Evolutionary conservation across 129 eudicot species (phyloP), one percentile per base, ranked within the genome.

Genomic region (Flaveria sonorensis): DNA sequence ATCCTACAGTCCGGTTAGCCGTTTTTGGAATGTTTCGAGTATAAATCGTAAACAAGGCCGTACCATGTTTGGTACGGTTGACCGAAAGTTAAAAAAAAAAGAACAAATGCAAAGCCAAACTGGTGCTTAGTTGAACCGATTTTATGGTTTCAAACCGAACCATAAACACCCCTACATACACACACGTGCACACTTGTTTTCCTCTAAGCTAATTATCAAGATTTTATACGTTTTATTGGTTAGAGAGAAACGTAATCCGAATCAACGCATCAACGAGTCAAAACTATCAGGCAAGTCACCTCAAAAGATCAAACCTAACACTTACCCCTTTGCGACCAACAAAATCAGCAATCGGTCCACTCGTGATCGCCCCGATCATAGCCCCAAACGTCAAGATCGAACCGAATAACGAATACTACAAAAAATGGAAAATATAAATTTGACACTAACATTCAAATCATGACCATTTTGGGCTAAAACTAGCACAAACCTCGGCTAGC

Each of bases 291-390:
- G 26, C 32, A 46, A 51, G 12, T 1, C 55, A 23, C 16, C 10
- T 59, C 39, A 10, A 48, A 32, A 57, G 24, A 30, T 43, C 39
- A 16, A 68, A 51, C 46, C 15, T 55, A 20, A 9, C 55, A 78
- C 92, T 88, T 83, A 93, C 98, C 86, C 98, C 97, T 86, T 91
- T 93, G 0, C 98, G 88, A 19, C 98, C 98, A 15, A 86, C 26
- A 4, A 64, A 80, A 76, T 94, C 98, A n/a, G 97, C 96, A 26
- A 91, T 84, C 28, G 79, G 87, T 36, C 97, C 98, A 77, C 97
- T 91, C 6, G 96, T 89, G 39, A 94, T 83, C 42, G 98, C 98
- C 8, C 98, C 98, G 50, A 91, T 86, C 98, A 94, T 94, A 23
- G 98, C 98, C 20, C 96, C 98, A 82, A 89, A 87, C 11, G 96